Base-by-base conservation (phyloP, 805 yeast species). In the Pichia rugopelliculosa region DNA sequence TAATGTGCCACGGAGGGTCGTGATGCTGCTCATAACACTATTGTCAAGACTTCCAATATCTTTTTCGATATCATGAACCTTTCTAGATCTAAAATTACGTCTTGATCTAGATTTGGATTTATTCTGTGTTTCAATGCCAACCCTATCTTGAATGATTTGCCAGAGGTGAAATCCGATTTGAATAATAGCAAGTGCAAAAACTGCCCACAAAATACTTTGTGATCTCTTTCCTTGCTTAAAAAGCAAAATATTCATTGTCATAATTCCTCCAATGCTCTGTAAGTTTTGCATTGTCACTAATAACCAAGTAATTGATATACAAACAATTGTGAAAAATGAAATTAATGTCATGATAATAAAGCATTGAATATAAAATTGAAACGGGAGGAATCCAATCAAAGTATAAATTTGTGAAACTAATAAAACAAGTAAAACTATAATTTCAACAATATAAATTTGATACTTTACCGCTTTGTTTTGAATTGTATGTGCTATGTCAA, bases 11-110 rank as follows among this genome's bases (percentile, higher is more conserved):
- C 55, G 39, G 5, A 52, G 46, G 8, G 55, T 52, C 21, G 47
- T 45, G 13, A 52, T 52, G 23, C 51, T 49, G 34, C 53, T 49
- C 49, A 52, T 41, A 6, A 49, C 51, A 48, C 54, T 51, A 37
- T 50, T 30, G 23, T 44, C 22, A 7, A 33, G 15, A 18, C 48
- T 41, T 8, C 39, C 41, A 33, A n/a, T 27, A 20, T 44, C 48
- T 23, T 51, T 51, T 22, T 48, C 54, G 7, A 46, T 10, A 20
- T 51, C 52, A 2, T 22, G 27, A 18, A 21, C n/a, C 23, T 20
- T 39, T 30, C 34, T 30, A 18, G 18, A 13, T n/a, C n/a, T n/a
- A n/a, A n/a, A n/a, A n/a, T n/a, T n/a, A n/a, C n/a, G n/a, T n/a
- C n/a, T n/a, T n/a, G n/a, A n/a, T n/a, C 34, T 30, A 6, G 18